Conservation (phyloP, 768 basidiomycete genomes). For the Termitomyces sp. region DNA sequence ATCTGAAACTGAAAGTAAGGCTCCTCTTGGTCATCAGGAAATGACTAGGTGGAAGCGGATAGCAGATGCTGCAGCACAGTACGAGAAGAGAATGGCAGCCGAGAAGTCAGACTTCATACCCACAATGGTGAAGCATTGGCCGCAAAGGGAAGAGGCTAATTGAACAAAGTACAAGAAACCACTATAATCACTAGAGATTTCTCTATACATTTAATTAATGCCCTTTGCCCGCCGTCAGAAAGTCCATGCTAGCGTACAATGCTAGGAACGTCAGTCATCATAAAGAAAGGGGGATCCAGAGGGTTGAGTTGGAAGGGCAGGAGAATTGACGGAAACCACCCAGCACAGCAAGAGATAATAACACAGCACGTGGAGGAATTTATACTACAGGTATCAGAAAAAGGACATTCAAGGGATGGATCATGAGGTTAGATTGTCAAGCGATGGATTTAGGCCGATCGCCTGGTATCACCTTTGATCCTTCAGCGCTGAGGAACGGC, state of each 20-base stretch:
- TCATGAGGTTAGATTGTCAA: constrained; percentile 14
- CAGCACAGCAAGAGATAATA: constrained; percentile 2
- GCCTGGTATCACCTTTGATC: constrained; percentile 21
- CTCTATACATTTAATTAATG: constrained; percentile 3
- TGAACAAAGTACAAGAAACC: constrained; percentile 5
- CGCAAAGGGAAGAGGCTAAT: constrained; percentile 5
- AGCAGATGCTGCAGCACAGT: constrained; percentile 16
- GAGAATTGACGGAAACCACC: constrained; percentile 4
- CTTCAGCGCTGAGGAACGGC: constrained; percentile 44
- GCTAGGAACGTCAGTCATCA: constrained; percentile 7
- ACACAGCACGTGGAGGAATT: background rate
- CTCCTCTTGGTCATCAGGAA: constrained; percentile 16
- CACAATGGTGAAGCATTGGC: constrained; percentile 1
- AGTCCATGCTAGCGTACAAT: background rate
- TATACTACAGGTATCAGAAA: constrained; percentile 8
- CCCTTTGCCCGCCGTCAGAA: constrained; percentile 1
- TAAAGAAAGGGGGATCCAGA: background rate
- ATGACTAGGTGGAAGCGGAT: constrained; percentile 24
- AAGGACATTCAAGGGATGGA: background rate
- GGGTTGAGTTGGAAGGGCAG: background rate
- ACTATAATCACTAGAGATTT: constrained; percentile 6
- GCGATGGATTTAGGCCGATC: constrained; percentile 43
- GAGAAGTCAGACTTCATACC: constrained; percentile 15
- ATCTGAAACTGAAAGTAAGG: constrained; percentile 17
- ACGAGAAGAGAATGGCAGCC: background rate